Evolutionary conservation across 2,329 filamentous ascomycete species (phyloP), one percentile per base, ranked within the genome.

Genomic region (Chrysoporthe austroafricana): DNA sequence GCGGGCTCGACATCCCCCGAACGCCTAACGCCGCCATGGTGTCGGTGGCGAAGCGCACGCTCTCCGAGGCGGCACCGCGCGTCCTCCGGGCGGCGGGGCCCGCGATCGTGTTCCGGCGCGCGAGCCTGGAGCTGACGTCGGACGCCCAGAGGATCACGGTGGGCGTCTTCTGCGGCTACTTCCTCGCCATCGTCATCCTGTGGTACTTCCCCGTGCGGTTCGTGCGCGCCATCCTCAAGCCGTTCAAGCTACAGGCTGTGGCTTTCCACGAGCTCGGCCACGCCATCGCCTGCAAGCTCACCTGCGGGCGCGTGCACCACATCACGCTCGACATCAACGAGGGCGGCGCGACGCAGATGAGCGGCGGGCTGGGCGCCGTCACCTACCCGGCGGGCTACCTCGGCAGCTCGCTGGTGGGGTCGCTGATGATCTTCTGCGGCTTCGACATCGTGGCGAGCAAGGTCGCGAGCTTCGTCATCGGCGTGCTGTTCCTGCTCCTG

Each of bases 161-260:
- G 36, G 90, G 90, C 9, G 82, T 93, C 52, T 92, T 94, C 72
- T 90, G 79, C 9, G 89, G 83, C 46, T 94, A 94, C 77, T 84
- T 91, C 2, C 90, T 93, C 21, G 84, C 85, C 59, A 94, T 94
- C 71, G 91, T 90, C 4, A 82, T 94, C 54, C 81, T 94, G 3
- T 94, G 91, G 91, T 94, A 94, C 78, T 77, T 94, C 1, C 91
- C 91, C 0, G 43, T 60, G 32, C 44, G 36, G 32, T 93, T 92
- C 77, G 79, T 94, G n/a, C 84, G 87, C 66, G 90, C 88, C 84
- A 83, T 90, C 1, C 80, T 94, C 46, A 94, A 91, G 91, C 91
- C 91, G 4, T 94, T 94, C 82, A 94, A 94, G 89, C 93, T 94
- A 91, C 85, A 94, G 26, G 90, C 92, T 63, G 94, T 94, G 71